Evolutionary conservation across 192 early-diverging fungal genomes (phyloP).

Genomic region (Coemansia reversa): DNA sequence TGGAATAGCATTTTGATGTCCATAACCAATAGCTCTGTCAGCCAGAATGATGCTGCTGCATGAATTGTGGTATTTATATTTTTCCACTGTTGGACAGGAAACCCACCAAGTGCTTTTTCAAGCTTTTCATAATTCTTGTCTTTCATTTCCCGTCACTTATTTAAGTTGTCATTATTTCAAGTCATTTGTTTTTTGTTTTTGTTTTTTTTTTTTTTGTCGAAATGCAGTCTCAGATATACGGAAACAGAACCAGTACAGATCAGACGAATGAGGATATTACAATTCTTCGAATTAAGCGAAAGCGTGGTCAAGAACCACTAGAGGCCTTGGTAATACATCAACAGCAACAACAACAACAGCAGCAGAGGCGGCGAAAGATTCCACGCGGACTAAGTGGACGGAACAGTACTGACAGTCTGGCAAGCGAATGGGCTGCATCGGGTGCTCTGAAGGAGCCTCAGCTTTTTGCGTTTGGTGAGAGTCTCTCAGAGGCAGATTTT

Average conservation of each 20-base stretch:
- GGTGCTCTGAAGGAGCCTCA: constrained; percentile 22
- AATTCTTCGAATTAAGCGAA: constrained; percentile 76
- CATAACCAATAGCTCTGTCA: no score
- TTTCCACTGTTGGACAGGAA: no score
- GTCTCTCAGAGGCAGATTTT: constrained; percentile 65
- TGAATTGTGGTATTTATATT: no score
- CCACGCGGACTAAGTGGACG: constrained; percentile 1
- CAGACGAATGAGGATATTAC: constrained; percentile 39
- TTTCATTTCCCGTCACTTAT: no score
- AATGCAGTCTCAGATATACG: constrained; percentile 11
- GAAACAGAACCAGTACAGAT: neutral
- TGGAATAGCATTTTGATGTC: no score
- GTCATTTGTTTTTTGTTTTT: neutral
- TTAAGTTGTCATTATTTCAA: no score
- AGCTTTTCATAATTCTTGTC: no score
- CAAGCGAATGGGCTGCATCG: constrained; percentile 11
- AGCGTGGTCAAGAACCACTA: constrained; percentile 69
- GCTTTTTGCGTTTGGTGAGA: constrained; percentile 67
- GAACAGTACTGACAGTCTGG: constrained; percentile 16
- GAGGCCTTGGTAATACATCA: constrained; percentile 60
- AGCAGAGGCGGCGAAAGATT: constrained; percentile 10
- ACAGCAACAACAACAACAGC: constrained; percentile 27
- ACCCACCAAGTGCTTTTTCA: no score
- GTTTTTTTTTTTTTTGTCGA: neutral
- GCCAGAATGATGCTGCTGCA: no score